Conservation (phyloP, 805 yeast species). For the Komagataella kurtzmanii region DNA sequence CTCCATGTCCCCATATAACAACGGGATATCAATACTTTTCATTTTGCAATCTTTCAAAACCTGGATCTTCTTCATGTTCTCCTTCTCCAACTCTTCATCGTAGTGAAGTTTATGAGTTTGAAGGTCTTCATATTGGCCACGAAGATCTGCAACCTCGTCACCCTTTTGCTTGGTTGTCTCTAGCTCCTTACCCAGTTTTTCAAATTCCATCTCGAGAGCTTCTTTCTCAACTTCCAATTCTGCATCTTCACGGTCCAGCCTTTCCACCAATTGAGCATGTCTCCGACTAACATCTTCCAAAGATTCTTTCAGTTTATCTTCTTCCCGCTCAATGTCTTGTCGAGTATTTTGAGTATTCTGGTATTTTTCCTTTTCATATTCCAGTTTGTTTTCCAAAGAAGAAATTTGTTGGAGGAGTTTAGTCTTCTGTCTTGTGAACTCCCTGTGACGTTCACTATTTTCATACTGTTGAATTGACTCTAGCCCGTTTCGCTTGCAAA, state of each 20-base stretch:
- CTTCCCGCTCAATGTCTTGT: conserved; percentile 25
- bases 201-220: conserved; percentile 20
- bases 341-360: conserved; percentile 36
- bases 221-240: conserved; percentile 24
- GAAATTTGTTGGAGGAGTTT: conserved; percentile 49
- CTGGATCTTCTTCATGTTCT: conserved; percentile 41
- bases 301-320: conserved; percentile 16
- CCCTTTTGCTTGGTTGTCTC: conserved; percentile 4
- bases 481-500: conserved; percentile 45
- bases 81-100: conserved; percentile 38
- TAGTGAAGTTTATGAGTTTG: neutral
- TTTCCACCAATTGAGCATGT: neutral
- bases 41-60: conserved; percentile 62
- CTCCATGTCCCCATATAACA: conserved; percentile 45
- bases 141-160: conserved; percentile 11
- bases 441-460: conserved; percentile 31
- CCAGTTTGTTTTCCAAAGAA: conserved; percentile 43
- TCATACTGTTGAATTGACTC: conserved; percentile 56
- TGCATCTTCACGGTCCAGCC: conserved; percentile 20
- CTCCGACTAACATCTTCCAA: conserved; percentile 14
- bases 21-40: conserved; percentile 52
- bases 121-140: neutral
- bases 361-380: conserved; percentile 51
- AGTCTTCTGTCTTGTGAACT: conserved; percentile 45
- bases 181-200: neutral